phyloP scores from a whole-genome alignment of 768 basidiomycete species.

The Phallus indusiatus region DNA sequence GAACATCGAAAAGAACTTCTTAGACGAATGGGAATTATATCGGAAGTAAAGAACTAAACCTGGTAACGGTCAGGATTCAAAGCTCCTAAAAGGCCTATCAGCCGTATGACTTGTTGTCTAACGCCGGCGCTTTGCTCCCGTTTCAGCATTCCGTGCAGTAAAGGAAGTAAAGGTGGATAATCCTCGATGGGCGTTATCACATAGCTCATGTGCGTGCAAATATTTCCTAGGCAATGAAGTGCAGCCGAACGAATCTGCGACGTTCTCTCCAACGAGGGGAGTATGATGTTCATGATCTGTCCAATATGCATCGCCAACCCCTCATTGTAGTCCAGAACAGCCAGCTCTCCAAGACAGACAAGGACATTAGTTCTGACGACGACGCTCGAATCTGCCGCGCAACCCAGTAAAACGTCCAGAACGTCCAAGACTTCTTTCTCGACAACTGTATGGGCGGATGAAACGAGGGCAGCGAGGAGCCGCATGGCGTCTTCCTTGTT shows the following conservation, averaged over 20 bases:
- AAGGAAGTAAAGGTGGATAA: constrained; percentile 32
- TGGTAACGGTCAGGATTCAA: constrained; percentile 38
- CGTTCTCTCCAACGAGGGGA: constrained; percentile 32
- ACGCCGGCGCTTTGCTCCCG: constrained; percentile 28
- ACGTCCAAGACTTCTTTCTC: constrained; percentile 37
- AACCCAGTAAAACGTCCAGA: constrained; percentile 35
- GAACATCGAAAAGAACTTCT: neutral
- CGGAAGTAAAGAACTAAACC: constrained; percentile 18
- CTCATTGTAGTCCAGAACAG: constrained; percentile 33
- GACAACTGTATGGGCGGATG: constrained; percentile 33
- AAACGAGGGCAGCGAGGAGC: constrained; percentile 33
- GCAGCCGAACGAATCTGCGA: constrained; percentile 33
- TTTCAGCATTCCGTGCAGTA: constrained; percentile 32
- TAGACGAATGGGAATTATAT: neutral
- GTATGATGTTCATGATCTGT: constrained; percentile 32
- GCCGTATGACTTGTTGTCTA: constrained; percentile 34
- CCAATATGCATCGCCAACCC: constrained; percentile 30
- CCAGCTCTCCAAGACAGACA: constrained; percentile 35
- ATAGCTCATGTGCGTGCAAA: constrained; percentile 35
- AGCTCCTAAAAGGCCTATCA: constrained; percentile 41
- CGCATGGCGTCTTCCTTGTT: constrained; percentile 33
- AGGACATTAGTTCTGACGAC: constrained; percentile 34
- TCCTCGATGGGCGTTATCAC: constrained; percentile 37
- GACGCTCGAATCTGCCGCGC: constrained; percentile 28
- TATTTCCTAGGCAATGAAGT: constrained; percentile 34